Percentiles rank a stretch among this genome's conserved stretches.
These are phyloP conservation scores for Edaphochlamys debaryana DNA, from an alignment of 139 green algal genomes.

Conservation along the genomic window DNA sequence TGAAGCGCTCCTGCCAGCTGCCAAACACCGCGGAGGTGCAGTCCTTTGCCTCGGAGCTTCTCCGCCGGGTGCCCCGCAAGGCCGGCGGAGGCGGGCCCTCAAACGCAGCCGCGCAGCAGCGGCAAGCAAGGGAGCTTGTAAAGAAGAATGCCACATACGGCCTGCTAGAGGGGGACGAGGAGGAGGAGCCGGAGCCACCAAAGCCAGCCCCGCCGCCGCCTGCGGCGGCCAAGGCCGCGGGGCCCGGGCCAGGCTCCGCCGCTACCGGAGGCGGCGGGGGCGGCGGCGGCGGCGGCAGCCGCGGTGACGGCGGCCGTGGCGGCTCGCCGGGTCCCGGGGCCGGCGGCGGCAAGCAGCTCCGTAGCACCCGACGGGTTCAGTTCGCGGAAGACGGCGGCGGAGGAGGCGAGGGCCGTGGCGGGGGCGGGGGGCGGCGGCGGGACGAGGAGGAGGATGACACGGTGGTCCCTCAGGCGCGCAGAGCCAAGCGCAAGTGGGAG, in stretches of 20 bases:
- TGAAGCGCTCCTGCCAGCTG: constrained; percentile 59
- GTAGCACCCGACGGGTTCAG: constrained; percentile 13
- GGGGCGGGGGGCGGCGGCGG: background rate
- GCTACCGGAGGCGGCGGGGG: constrained; percentile 6
- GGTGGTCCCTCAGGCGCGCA: constrained; percentile 6
- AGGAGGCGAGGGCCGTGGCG: background rate
- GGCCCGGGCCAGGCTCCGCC: constrained; percentile 28
- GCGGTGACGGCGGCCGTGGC: background rate
- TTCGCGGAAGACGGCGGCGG: constrained; percentile 13
- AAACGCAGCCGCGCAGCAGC: constrained; percentile 3
- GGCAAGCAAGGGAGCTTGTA: constrained; percentile 54
- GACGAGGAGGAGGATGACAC: constrained; percentile 47
- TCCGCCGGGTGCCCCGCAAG: constrained; percentile 53
- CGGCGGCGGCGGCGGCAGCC: too few relatives aligned
- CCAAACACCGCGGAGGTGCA: constrained; percentile 43
- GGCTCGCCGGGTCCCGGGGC: background rate
- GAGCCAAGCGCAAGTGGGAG: constrained; percentile 73
- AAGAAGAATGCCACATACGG: constrained; percentile 65
- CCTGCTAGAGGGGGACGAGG: constrained; percentile 66
- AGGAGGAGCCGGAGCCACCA: constrained; percentile 42
- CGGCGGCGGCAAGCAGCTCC: constrained; percentile 23
- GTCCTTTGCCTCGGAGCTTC: constrained; percentile 72
- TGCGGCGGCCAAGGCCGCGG: constrained; percentile 22
- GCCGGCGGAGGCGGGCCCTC: too few relatives aligned
- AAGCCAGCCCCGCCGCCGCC: background rate